Evolutionary conservation across 148 eudicot genomes (phyloP).

Genomic region (Vaccinium myrtillus): DNA sequence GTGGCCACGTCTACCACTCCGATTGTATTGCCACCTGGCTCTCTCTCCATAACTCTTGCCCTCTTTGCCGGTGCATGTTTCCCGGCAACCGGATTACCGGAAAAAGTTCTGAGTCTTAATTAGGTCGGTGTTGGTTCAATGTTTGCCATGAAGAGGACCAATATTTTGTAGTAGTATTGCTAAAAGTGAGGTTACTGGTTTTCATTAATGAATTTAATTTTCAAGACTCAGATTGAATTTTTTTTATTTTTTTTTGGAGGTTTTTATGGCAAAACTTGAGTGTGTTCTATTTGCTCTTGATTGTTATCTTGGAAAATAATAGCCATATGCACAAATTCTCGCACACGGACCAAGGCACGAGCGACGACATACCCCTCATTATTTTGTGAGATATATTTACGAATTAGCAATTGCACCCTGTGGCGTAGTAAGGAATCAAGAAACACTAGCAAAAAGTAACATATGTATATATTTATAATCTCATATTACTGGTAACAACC

Average conservation of each 20-base stretch:
- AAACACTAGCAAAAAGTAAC: too few species aligned
- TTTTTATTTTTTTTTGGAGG: background rate
- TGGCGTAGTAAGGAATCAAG: too few species aligned
- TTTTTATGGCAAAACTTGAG: background rate
- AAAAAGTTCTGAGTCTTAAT: background rate
- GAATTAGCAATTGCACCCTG: too few species aligned
- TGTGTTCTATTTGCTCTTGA: background rate
- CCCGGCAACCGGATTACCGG: slow-evolving; percentile 1
- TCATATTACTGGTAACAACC: too few species aligned
- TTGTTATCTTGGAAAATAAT: background rate
- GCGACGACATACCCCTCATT: too few species aligned
- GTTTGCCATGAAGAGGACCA: background rate
- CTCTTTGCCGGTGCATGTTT: slow-evolving; percentile 51
- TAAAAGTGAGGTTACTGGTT: background rate
- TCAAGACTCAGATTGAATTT: background rate
- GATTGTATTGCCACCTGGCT: slow-evolving; percentile 51
- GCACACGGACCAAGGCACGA: too few species aligned
- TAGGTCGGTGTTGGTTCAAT: background rate
- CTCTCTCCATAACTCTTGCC: slow-evolving; percentile 44
- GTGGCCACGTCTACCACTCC: slow-evolving; percentile 62
- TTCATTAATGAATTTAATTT: background rate
- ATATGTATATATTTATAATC: too few species aligned
- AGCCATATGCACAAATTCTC: too few species aligned
- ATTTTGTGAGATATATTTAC: too few species aligned
- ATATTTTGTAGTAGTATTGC: too few species aligned